phyloP scores from a whole-genome alignment of 2,329 filamentous ascomycete genomes.

The Aspergillus carbonarius region DNA sequence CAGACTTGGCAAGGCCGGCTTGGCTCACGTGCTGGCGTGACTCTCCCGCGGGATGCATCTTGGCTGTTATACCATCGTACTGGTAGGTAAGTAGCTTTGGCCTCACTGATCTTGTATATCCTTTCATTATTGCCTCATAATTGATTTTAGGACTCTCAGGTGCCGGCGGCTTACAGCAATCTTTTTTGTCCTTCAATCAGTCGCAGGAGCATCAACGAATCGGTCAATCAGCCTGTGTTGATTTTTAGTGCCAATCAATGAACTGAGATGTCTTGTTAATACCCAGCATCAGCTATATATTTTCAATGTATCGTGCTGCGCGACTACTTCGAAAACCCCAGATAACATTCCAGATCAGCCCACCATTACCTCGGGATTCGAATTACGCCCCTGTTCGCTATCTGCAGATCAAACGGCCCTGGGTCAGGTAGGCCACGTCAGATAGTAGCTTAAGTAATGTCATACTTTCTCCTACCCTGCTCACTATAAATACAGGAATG shows the following conservation, averaged over 20 bases:
- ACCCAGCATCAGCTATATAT: slow-evolving; percentile 10
- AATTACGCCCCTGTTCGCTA: slow-evolving; percentile 26
- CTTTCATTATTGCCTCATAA: not conserved
- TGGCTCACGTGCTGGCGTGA: not conserved
- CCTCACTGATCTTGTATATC: not conserved
- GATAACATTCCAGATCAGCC: slow-evolving; percentile 23
- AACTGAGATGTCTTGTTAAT: not conserved
- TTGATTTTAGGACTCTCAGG: not conserved
- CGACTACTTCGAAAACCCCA: slow-evolving; percentile 28
- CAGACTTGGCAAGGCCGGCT: not conserved
- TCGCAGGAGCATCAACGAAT: not conserved
- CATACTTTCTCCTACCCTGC: not conserved
- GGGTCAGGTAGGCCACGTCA: slow-evolving; percentile 29
- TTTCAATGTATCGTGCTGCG: slow-evolving; percentile 36
- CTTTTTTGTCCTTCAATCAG: not conserved
- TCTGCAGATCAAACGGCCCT: slow-evolving; percentile 36
- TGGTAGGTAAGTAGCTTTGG: not conserved
- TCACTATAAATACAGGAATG: slow-evolving; percentile 22
- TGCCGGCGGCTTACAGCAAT: not conserved
- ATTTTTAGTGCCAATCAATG: not conserved
- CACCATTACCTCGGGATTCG: slow-evolving; percentile 19
- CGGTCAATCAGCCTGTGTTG: not conserved
- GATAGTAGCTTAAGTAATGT: not conserved
- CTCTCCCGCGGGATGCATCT: not conserved
- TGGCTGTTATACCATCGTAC: not conserved